Evolutionary conservation across 1,284 basidiomycete species (phyloP).

Genomic region (Sporisorium reilianum): DNA sequence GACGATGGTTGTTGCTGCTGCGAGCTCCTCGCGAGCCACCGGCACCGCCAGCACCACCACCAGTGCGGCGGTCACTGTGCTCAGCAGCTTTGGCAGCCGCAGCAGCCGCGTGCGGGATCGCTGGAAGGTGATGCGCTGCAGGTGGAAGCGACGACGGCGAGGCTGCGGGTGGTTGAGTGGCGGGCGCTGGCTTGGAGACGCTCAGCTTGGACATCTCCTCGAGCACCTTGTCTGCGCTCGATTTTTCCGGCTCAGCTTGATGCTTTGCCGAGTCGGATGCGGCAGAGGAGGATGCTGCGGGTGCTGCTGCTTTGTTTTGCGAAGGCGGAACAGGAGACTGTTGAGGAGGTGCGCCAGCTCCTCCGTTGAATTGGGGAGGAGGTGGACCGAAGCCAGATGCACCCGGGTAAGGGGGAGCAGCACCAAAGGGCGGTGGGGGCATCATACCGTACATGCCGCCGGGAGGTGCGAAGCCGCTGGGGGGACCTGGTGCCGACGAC

Average conservation of each 20-base stretch:
- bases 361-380: slow-evolving; percentile 47
- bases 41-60: slow-evolving; percentile 1
- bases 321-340: slow-evolving; percentile 16
- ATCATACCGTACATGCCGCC: slow-evolving; percentile 34
- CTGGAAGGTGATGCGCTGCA: slow-evolving; percentile 41
- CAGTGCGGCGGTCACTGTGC: slow-evolving; percentile 24
- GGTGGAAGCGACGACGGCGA: slow-evolving; percentile 36
- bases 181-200: slow-evolving; percentile 32
- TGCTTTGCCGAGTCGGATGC: slow-evolving; percentile 9
- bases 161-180: slow-evolving; percentile 18
- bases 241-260: slow-evolving; percentile 22
- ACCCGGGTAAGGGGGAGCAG: slow-evolving; percentile 20
- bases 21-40: slow-evolving; percentile 14
- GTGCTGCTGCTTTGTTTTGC: slow-evolving; percentile 21
- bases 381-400: slow-evolving; percentile 36
- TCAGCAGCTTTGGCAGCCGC: slow-evolving; percentile 41
- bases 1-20: slow-evolving; percentile 4
- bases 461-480: slow-evolving; percentile 21
- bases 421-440: slow-evolving; percentile 34
- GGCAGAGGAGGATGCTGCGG: slow-evolving; percentile 18
- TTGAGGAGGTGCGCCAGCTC: slow-evolving; percentile 24
- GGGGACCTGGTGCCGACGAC: slow-evolving; percentile 34
- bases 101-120: slow-evolving; percentile 56
- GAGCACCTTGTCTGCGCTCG: slow-evolving; percentile 51
- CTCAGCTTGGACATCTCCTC: slow-evolving; percentile 58